Conservation (phyloP, 352 stramenopile genomes). For the Globisporangium carolinianum region DNA sequence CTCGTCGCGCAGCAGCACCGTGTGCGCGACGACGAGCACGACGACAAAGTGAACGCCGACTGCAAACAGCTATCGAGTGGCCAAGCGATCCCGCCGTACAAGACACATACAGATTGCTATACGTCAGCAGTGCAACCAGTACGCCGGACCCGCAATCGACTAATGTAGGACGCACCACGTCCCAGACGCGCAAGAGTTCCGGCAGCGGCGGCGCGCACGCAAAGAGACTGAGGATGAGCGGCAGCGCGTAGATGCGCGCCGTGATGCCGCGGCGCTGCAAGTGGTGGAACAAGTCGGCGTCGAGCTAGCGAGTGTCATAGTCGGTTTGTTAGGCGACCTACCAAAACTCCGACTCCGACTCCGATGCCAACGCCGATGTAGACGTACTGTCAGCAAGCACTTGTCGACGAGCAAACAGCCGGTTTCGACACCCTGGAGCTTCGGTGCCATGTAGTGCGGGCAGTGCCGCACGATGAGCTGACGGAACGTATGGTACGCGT, state of each 20-base stretch:
- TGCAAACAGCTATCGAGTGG: constrained; percentile 64
- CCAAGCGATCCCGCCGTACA: no score
- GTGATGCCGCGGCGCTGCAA: constrained; percentile 70
- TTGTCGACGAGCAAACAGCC: constrained; percentile 80
- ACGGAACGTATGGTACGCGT: constrained; percentile 89
- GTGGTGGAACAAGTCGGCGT: constrained; percentile 78
- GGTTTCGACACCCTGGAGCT: constrained; percentile 79
- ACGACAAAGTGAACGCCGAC: constrained; percentile 90
- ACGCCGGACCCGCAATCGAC: no score
- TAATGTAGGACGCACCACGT: constrained; percentile 50
- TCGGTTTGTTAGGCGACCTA: neutral
- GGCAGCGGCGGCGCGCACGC: constrained; percentile 85
- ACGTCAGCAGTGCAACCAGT: no score
- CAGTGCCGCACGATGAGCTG: constrained; percentile 83
- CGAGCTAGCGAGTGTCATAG: constrained; percentile 23
- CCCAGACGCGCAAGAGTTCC: constrained; percentile 87
- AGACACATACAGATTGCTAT: no score
- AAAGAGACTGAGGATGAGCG: constrained; percentile 86
- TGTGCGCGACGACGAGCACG: constrained; percentile 82
- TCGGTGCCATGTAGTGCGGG: constrained; percentile 85
- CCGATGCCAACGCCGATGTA: no score
- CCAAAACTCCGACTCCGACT: no score
- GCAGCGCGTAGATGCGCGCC: constrained; percentile 81
- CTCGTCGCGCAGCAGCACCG: constrained; percentile 80
- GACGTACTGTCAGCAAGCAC: constrained; percentile 53